Conservation (phyloP, 306 rosid genomes). For the Hippophae tibetana region DNA sequence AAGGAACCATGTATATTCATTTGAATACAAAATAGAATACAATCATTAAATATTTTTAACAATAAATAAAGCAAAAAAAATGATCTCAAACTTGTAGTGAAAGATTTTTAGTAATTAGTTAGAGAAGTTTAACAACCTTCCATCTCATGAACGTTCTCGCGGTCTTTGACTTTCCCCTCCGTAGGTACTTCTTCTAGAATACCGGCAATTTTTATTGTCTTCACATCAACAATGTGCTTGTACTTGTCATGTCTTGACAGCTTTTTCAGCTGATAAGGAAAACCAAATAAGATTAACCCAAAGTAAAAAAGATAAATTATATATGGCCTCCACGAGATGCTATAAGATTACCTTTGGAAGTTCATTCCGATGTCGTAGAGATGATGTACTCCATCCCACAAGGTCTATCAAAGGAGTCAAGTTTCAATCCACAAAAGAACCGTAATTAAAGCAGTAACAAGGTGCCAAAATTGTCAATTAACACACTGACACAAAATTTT, state of each 20-base stretch:
- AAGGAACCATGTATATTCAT: too few species aligned
- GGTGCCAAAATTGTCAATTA: not conserved
- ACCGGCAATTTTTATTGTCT: constrained; percentile 24
- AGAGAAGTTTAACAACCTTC: constrained; percentile 42
- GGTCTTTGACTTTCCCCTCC: constrained; percentile 27
- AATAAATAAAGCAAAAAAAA: not conserved
- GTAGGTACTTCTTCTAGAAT: constrained; percentile 23
- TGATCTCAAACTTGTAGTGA: not conserved
- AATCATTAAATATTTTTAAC: too few species aligned
- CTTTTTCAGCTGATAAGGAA: constrained; percentile 33
- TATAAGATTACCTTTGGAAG: constrained; percentile 65
- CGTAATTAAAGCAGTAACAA: not conserved
- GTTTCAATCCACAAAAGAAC: constrained; percentile 17
- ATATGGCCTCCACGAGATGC: constrained; percentile 7
- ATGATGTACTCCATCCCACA: constrained; percentile 96
- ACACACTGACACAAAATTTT: not conserved
- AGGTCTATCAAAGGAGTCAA: constrained; percentile 55
- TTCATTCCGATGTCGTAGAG: constrained; percentile 58
- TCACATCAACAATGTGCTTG: constrained; percentile 54
- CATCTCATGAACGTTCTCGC: constrained; percentile 22
- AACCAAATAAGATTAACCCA: constrained; percentile 16
- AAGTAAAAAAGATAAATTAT: not conserved
- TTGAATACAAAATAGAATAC: too few species aligned
- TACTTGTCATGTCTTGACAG: constrained; percentile 44
- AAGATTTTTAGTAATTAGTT: not conserved